A percentile compares a stretch with the other conserved stretches of the same genome.
These are phyloP conservation scores for Botrytis deweyae DNA, from an alignment of 2,329 filamentous ascomycete genomes.

Conservation along the genomic window DNA sequence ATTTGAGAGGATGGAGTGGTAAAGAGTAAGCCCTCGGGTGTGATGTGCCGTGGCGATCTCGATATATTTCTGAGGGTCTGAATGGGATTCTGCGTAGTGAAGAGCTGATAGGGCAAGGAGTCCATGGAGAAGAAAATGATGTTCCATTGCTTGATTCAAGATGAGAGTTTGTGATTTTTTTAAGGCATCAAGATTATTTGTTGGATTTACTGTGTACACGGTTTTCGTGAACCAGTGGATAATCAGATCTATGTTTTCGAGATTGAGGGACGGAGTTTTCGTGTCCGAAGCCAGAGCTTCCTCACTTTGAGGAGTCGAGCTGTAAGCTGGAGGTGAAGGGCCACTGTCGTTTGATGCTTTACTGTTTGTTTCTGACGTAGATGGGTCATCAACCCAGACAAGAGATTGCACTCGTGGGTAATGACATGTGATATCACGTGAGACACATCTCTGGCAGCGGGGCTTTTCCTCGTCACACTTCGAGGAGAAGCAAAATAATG, in stretches of 20 bases:
- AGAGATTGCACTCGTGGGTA: neutral
- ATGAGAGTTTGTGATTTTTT: neutral
- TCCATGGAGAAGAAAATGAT: neutral
- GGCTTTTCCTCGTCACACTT: constrained; percentile 2
- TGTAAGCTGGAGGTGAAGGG: neutral
- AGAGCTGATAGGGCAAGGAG: neutral
- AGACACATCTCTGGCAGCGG: neutral
- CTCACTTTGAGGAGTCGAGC: neutral
- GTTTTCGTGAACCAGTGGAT: constrained; percentile 12
- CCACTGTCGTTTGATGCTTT: neutral
- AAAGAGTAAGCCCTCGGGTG: neutral
- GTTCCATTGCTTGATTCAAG: neutral
- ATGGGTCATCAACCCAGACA: neutral
- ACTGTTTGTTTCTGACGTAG: neutral
- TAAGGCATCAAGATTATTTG: neutral
- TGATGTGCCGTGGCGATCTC: constrained; percentile 5
- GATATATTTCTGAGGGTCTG: neutral
- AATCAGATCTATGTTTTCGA: neutral
- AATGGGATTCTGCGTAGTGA: neutral
- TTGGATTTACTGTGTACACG: neutral
- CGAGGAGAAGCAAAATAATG: neutral
- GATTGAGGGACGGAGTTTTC: neutral
- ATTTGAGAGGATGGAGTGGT: neutral
- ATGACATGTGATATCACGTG: neutral
- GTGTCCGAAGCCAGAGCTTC: neutral